phyloP scores from a whole-genome alignment of 495 filamentous ascomycete genomes.

The Chaetomium tenue region DNA sequence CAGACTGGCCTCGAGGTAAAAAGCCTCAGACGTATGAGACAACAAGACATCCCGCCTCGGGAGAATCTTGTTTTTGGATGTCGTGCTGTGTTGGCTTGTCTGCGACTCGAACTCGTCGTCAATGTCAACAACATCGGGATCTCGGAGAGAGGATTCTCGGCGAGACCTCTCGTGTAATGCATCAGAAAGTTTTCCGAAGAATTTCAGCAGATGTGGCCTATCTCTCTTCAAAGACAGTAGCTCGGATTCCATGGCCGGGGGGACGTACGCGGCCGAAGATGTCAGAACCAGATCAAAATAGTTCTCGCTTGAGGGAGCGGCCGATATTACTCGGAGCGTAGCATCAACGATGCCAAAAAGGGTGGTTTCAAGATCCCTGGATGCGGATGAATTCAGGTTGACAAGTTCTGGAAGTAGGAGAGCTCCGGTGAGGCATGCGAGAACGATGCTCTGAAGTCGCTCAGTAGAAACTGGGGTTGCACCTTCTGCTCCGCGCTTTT shows the following conservation, averaged over 20 bases:
- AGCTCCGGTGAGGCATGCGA: constrained; percentile 43
- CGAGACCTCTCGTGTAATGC: constrained; percentile 46
- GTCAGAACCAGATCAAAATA: constrained; percentile 40
- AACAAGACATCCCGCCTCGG: constrained; percentile 50
- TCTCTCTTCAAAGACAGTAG: constrained; percentile 35
- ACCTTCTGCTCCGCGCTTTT: constrained; percentile 40
- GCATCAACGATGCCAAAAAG: constrained; percentile 37
- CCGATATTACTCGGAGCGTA: constrained; percentile 36
- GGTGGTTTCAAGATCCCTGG: constrained; percentile 40
- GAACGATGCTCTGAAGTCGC: constrained; percentile 47
- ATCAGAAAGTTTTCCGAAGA: constrained; percentile 44
- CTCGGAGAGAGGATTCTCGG: constrained; percentile 30
- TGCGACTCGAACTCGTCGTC: constrained; percentile 67
- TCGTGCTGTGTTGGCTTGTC: constrained; percentile 45
- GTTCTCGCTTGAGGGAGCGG: constrained; percentile 36
- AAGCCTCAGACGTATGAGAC: constrained; percentile 47
- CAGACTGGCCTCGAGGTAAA: constrained; percentile 45
- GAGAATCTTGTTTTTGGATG: constrained; percentile 36
- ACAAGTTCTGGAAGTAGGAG: constrained; percentile 46
- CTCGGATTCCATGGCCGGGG: constrained; percentile 33
- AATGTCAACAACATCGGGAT: constrained; percentile 70
- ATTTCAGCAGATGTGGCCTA: constrained; percentile 35
- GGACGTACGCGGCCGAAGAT: constrained; percentile 41
- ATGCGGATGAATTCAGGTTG: constrained; percentile 42
- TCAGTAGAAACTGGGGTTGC: constrained; percentile 44